Evolutionary conservation across 352 stramenopile species (phyloP), one percentile per base, ranked within the genome.

Genomic region (Globisporangium irregulare): DNA sequence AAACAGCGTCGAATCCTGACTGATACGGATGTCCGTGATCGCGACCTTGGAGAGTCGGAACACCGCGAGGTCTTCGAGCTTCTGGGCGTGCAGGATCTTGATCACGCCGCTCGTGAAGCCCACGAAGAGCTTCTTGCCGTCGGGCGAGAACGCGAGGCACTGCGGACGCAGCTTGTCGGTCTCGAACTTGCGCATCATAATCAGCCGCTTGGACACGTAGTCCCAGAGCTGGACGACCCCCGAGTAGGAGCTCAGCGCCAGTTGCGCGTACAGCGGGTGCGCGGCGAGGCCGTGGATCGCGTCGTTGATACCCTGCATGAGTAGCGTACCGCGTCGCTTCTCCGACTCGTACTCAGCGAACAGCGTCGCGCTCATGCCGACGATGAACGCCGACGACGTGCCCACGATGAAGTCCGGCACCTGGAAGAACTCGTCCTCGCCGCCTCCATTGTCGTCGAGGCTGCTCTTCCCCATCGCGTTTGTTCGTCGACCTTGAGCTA

Each of bases 221-320:
- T 98, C 90, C 94, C 94, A 98, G 8, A 98, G 70, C 69, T 98
- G 90, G 0, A 98, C 60, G 29, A 91, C 79, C 24, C 94, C 94
- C 4, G 84, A 93, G 51, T 91, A 82, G 25, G 84, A 94, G 51
- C 82, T 88, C 27, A 97, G 75, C 4, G 90, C 89, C 29, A 98
- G 72, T 36, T 95, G 79, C 4, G 83, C 27, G 53, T 88, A 75
- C 60, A 66, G 72, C 5, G 93, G 93, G 64, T 98, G 91, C 9
- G 86, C 77, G 14, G 87, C 82, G 20, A 98, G 71, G 0, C 79
- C 79, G 36, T 84, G 78, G 67, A 98, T 94, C n/a, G 89, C 80
- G 69, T 94, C 91, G 59, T 92, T 90, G 55, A 97, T 91, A 15
- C 93, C 90, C 61, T 98, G 93, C 82, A 98, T 89, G 4, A 98